Evolutionary conservation across 768 basidiomycete species (phyloP).

Genomic region (Pisolithus albus): DNA sequence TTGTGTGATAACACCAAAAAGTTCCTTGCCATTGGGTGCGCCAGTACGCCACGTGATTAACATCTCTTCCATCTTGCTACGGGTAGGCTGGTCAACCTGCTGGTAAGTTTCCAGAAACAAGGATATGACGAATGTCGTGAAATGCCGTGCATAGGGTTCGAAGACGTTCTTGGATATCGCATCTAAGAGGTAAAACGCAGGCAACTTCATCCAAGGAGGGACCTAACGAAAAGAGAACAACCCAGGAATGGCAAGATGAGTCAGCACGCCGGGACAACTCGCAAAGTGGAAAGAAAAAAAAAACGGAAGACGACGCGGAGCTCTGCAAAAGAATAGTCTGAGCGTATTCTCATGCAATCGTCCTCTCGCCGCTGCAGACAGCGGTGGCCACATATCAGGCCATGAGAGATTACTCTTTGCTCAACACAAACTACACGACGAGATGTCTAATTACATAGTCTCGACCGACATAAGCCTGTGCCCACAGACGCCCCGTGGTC

Average conservation of each 20-base stretch:
- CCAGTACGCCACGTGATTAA: conserved; percentile 91
- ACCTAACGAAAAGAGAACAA: conserved; percentile 49
- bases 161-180: conserved; percentile 96
- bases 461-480: conserved; percentile 21
- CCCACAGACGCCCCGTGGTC: conserved; percentile 14
- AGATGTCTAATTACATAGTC: conserved; percentile 40
- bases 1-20: conserved; percentile 81
- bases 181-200: conserved; percentile 91
- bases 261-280: conserved; percentile 52
- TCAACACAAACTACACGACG: conserved; percentile 33
- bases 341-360: conserved; percentile 33
- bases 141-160: conserved; percentile 83
- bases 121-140: conserved; percentile 73
- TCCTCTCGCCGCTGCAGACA: conserved; percentile 27
- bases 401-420: conserved; percentile 33
- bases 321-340: background rate
- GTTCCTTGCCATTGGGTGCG: conserved; percentile 68
- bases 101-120: conserved; percentile 86
- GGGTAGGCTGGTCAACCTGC: conserved; percentile 75
- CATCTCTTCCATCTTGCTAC: conserved; percentile 98
- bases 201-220: conserved; percentile 83
- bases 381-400: conserved; percentile 28
- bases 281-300: conserved; percentile 7
- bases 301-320: conserved; percentile 25
- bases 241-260: conserved; percentile 43